Evolutionary conservation across 192 early-diverging fungal species (phyloP).

Genomic region (Podila verticillata): DNA sequence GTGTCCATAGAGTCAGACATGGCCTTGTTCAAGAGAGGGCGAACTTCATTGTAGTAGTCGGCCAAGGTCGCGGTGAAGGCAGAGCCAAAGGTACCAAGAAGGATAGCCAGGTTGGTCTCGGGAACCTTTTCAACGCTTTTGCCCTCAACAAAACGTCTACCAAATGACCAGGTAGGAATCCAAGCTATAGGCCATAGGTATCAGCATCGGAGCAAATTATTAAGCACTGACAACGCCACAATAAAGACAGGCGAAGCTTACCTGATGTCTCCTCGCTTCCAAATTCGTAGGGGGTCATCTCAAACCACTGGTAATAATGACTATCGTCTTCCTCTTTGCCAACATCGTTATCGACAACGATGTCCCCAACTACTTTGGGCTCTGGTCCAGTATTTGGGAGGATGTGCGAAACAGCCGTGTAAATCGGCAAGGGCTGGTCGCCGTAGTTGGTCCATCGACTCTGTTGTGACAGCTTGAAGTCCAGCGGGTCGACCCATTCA

Average conservation of each 20-base stretch:
- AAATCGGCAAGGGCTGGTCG: conserved; percentile 77
- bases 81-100: conserved; percentile 66
- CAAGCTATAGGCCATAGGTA: conserved; percentile 57
- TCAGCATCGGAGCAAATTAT: background rate
- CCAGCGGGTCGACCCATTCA: conserved; percentile 46
- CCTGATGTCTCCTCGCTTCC: conserved; percentile 78
- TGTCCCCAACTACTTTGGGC: conserved; percentile 2
- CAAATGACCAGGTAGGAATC: conserved; percentile 84
- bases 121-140: conserved; percentile 67
- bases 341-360: conserved; percentile 47
- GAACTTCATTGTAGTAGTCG: conserved; percentile 59
- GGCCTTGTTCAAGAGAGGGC: conserved; percentile 46
- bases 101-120: conserved; percentile 72
- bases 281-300: conserved; percentile 82
- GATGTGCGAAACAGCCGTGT: conserved; percentile 78
- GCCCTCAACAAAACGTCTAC: conserved; percentile 73
- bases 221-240: background rate
- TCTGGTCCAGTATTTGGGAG: conserved; percentile 56
- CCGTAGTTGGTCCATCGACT: conserved; percentile 65
- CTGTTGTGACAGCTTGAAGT: conserved; percentile 69
- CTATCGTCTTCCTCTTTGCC: conserved; percentile 35
- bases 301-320: conserved; percentile 81
- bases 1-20: conserved; percentile 51
- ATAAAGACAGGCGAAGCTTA: conserved; percentile 18
- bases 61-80: conserved; percentile 64